Base-by-base conservation (phyloP, 306 rosid species). In the Cicer judaicum region DNA sequence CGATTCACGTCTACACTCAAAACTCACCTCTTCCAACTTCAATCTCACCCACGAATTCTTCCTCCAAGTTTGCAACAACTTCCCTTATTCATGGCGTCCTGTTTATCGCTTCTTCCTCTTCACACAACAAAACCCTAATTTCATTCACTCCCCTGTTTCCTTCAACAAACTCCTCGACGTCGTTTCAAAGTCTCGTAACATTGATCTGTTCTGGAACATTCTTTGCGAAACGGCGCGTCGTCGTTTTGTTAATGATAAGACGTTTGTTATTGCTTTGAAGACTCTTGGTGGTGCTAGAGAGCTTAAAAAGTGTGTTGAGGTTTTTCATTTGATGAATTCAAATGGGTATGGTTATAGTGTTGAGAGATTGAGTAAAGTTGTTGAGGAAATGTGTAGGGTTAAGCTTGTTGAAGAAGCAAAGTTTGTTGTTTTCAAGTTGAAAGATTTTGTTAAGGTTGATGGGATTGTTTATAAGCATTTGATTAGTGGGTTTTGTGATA, bases 61-160 rank as follows among this genome's bases (percentile, higher is more conserved):
- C 85, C 91, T 93, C 40, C 98, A 88, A 34, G 96, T 91, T 18
- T 91, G 97, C 92, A 93, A 91, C 86, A 74, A 65, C 1, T 91
- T 91, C 81, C 96, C 97, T 4, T 76, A 60, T 42, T 89, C 96
- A 74, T 93, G 98, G 98, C 84, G 89, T 19, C 96, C 92, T 59
- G 85, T 91, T 24, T 88, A 85, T 69, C 82, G 76, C 39, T 87
- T 93, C 86, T 91, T 78, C 83, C 80, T 64, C 11, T 89, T 57
- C 87, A 76, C 89, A 0, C 77, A 78, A 2, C 7, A 73, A 13
- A 12, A 64, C 44, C 89, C 91, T 8, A 4, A 5, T 7, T 89
- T 93, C 84, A 7, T 19, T 2, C 97, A 93, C 76, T 75, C 86
- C 78, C 18, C 86, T 0, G 84, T 89, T 11, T 89, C 97, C 47